phyloP scores from a whole-genome alignment of 2,329 filamentous ascomycete genomes.

The Ascochyta pisi region DNA sequence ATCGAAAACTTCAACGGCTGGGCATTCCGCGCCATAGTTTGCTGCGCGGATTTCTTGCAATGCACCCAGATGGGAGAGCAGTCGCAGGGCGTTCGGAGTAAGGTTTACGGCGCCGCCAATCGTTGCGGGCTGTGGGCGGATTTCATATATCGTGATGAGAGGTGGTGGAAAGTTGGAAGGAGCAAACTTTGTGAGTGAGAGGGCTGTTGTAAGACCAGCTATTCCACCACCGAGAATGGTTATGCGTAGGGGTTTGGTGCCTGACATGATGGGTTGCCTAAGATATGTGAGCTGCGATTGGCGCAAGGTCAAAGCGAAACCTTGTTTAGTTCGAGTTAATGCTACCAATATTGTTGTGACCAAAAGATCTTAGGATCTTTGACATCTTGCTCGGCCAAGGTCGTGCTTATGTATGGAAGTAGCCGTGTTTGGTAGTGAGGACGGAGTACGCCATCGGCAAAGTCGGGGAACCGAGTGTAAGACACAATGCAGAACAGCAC shows the following conservation, averaged over 20 bases:
- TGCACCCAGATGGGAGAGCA: constrained; percentile 58
- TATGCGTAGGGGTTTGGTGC: constrained; percentile 27
- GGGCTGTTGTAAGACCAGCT: constrained; percentile 44
- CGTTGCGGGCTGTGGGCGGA: constrained; percentile 54
- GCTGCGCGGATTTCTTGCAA: constrained; percentile 53
- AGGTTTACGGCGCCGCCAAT: constrained; percentile 68
- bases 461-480: constrained; percentile 12
- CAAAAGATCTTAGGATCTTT: not conserved
- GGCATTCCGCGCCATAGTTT: constrained; percentile 52
- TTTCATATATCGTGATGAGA: constrained; percentile 57
- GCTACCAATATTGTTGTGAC: not conserved
- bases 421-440: not conserved
- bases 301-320: not conserved
- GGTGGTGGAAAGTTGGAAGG: constrained; percentile 45
- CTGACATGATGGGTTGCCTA: not conserved
- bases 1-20: constrained; percentile 55
- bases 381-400: not conserved
- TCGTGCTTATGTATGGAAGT: constrained; percentile 6
- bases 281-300: not conserved
- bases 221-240: constrained; percentile 45
- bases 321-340: not conserved
- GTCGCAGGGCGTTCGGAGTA: constrained; percentile 66
- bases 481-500: not conserved
- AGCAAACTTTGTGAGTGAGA: constrained; percentile 55
- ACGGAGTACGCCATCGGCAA: constrained; percentile 8